Base-by-base conservation (phyloP, 2,329 filamentous ascomycete species). In the Curvularia eragrostidis region DNA sequence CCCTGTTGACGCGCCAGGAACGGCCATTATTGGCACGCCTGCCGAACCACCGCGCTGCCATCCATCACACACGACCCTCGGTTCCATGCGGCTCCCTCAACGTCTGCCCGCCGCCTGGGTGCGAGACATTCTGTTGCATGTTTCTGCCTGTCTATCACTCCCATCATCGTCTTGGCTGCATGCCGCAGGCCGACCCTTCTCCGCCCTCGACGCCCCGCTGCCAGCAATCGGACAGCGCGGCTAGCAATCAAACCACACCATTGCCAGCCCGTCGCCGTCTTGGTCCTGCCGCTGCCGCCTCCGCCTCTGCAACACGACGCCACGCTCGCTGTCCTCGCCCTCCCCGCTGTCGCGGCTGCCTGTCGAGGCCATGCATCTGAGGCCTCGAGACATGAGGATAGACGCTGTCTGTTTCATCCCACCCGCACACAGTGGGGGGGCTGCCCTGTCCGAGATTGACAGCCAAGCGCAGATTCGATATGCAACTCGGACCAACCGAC, bases 401-500 rank as follows among this genome's bases (percentile, higher is more conserved):
- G 58, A 63, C 62, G 60, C 62, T 58, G 58, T 54, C 57, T 68
- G 69, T 70, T 71, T 71, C 66, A 69, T 63, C 59, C 58, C 48
- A 58, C 65, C 54, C 63, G 61, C 62, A 65, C 59, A 52, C 51
- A 54, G 63, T 64, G 65, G 64, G 63, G 62, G 63, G 66, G 61
- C 57, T 44, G 58, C 61, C 10, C 26, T 30, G 54, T 53, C 64
- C 54, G 46, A 34, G 44, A 49, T 39, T 39, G 50, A 46, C 46
- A 51, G 62, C 58, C 63, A 71, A 65, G 63, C 51, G 48, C 36
- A 52, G 58, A 70, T 71, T 67, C 70, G 67, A 64, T 63, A 63
- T 64, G 58, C 65, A 41, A 50, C 62, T 63, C 63, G 63, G 66
- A 63, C 67, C 65, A 71, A 67, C 67, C 52, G 50, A 59, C 57